phyloP scores from a whole-genome alignment of 306 rosid species.

The Senna tora region DNA sequence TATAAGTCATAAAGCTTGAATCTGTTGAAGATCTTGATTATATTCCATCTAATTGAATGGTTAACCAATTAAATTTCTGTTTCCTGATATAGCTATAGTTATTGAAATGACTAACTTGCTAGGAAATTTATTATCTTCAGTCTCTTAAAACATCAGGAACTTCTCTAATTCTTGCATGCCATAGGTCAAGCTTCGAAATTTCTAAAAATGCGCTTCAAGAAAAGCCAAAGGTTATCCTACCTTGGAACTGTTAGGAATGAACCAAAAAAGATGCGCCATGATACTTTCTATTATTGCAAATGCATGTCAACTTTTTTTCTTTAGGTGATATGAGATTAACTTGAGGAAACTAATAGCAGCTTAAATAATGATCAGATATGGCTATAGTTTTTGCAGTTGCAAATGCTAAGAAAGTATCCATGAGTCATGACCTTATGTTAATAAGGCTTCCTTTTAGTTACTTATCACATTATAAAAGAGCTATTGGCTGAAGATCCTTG shows the following conservation, averaged over 20 bases:
- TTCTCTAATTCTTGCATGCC: constrained; percentile 1
- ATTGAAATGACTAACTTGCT: neutral
- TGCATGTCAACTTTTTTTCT: neutral
- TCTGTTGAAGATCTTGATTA: neutral
- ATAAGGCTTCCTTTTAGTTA: neutral
- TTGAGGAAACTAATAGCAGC: neutral
- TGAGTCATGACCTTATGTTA: neutral
- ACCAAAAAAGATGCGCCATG: neutral
- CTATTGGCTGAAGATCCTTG: neutral
- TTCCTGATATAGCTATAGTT: neutral
- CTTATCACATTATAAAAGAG: neutral
- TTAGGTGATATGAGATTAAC: neutral
- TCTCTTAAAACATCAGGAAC: neutral
- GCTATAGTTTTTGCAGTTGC: neutral
- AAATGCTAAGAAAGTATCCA: neutral
- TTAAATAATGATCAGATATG: neutral
- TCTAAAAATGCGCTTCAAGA: neutral
- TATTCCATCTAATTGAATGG: neutral
- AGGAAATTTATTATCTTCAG: neutral
- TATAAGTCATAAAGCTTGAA: neutral
- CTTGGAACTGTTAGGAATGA: neutral
- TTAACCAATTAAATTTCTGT: neutral
- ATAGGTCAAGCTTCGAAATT: neutral
- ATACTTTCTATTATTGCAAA: neutral
- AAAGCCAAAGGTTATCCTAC: neutral